Base-by-base conservation (phyloP, 305 asterid species). In the Fraxinus latifolia region DNA sequence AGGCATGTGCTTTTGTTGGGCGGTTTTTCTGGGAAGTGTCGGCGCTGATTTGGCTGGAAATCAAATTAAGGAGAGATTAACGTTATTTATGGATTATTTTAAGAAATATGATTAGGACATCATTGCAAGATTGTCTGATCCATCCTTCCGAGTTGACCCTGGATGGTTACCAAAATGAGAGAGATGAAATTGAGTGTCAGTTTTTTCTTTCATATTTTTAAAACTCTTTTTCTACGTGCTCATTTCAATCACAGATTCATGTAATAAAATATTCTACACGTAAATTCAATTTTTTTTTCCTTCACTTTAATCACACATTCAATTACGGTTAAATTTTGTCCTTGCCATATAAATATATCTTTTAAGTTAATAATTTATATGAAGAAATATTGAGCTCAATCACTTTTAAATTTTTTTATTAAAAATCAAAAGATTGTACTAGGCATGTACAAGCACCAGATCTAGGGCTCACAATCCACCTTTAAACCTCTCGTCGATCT, bases 1-100 rank as follows among this genome's bases (percentile, higher is more conserved):
- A 44, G 79, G 84, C 96, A 92, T 89, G 93, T 92, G 96, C 92
- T 83, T 79, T 82, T 88, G 94, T 90, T 89, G 80, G 84, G 88
- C 70, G 86, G 84, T 85, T 85, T 90, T 81, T 86, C 89, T 17
- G 71, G 87, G 91, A 87, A 90, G 88, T 82, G 84, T 58, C 86
- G 85, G 83, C 75, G 80, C 83, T 82, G 77, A 73, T 32, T 78
- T 83, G 76, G 55, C 39, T 21, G 5, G 1, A 62, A 37, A 74
- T 31, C 9, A 21, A 77, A 9, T 9, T 65, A 14, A 14, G 68
- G 37, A 65, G 71, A 50, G 73, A 36, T 73, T 68, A 44, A 19
- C 14, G 32, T 80, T 85, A 74, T 42, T 77, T 83, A 29, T 84
- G 50, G 17, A 50, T 70, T 60, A 67, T 37, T 58, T 27, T 5